Evolutionary conservation across 106 monocot species (phyloP), one percentile per base, ranked within the genome.

Genomic region (Platanthera zijinensis): DNA sequence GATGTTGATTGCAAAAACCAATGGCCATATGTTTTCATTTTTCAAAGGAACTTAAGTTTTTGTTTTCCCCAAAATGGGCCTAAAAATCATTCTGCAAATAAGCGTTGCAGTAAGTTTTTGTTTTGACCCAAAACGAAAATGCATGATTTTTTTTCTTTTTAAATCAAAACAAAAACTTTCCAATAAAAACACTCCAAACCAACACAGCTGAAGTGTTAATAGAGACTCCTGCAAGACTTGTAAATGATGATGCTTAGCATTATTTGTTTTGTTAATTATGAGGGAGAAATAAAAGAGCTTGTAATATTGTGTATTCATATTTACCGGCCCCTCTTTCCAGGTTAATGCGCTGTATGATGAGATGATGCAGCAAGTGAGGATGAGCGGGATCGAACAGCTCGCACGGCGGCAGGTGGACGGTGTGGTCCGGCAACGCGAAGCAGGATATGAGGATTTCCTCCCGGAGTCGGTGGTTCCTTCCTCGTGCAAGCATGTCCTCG

Each of bases 321-420:
- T 11, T 61, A 9, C 21, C 19, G 17, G 7, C 6, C 6, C n/a
- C 52, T 1, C 52, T 7, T 2, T 53, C 1, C 78, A 97, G 97
- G 84, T 78, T 8, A 94, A 93, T 78, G 74, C 86, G 17, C 84
- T 97, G 84, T 97, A 94, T 69, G 89, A 97, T 57, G 94, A 94
- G 62, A 89, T 97, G 94, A 75, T 93, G 76, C 76, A 83, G 47
- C 87, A 77, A 39, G 52, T 85, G 8, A 89, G 84, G 54, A 74
- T 87, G 8, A 76, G 80, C 78, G 84, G 94, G 77, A 86, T 94
- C 19, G 97, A 92, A 57, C 87, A 92, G 62, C 85, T 91, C 59
- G 94, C 97, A 73, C 75, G 87, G 12, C 86, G 90, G 67, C 87
- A 97, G 82, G 86, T 89, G 62, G 97, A 97, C 78, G 94, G 97